Base-by-base conservation (phyloP, 2,329 filamentous ascomycete genomes). In the Moelleriella libera region DNA sequence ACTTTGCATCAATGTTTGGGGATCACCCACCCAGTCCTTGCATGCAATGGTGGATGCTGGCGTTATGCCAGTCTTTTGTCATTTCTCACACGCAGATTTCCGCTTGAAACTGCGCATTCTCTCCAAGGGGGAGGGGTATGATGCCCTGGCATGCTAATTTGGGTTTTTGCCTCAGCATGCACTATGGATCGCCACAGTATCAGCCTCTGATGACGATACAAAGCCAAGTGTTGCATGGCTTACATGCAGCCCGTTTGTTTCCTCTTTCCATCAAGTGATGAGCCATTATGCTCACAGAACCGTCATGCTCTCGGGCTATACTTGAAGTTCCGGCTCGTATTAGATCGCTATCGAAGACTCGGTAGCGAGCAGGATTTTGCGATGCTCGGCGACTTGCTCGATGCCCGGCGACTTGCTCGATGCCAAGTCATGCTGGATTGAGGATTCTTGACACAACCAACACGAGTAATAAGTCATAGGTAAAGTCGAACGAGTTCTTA, bases 1-100 rank as follows among this genome's bases (percentile, higher is more conserved):
- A 45, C 45, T 44, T 49, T 50, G 47, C 51, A 53, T 50, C 34
- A 43, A 45, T 48, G 21, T 30, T 28, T 28, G 41, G 41, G 45
- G 45, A 51, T 53, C 49, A 45, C 8, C 34, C 34, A 8, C 34
- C 34, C 12, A 12, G 34, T 37, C 12, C 34, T 37, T 12, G 34
- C 8, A 37, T 8, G 8, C 34, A 37, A 9, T 37, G 34, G 34
- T 8, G 34, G 12, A 37, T 37, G 34, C 34, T 8, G 8, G 8
- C 34, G 12, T 37, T 12, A 37, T 9, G 34, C 34, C 34, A 37
- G 34, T 37, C 34, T 37, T 12, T 37, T 8, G 21, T 21, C 34
- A 8, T 37, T 37, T 37, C 34, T 37, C 2, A 12, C 8, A 3
- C 34, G 34, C 34, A 37, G 34, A 37, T 9, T 8, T 3, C 12